phyloP scores from a whole-genome alignment of 768 basidiomycete genomes.

The Trametes maxima region DNA sequence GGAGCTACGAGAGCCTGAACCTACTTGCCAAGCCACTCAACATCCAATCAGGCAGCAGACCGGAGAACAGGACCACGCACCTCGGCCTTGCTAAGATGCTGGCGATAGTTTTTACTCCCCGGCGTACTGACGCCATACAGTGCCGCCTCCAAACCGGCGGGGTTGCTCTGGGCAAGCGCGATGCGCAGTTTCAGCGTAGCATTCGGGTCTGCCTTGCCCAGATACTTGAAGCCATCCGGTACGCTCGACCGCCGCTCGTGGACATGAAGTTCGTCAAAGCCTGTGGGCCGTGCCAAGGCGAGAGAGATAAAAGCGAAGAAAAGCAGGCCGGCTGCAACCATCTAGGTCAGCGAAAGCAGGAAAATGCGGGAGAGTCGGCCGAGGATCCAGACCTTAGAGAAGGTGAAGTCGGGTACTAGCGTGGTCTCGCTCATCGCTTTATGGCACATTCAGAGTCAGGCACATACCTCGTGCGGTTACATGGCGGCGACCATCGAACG shows the following conservation, averaged over 20 bases:
- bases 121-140: conserved; percentile 38
- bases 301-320: conserved; percentile 21
- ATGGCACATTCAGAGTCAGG: neutral
- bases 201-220: conserved; percentile 32
- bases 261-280: conserved; percentile 23
- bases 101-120: conserved; percentile 32
- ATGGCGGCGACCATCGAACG: neutral
- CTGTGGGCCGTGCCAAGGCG: conserved; percentile 25
- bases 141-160: conserved; percentile 36
- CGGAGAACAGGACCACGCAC: conserved; percentile 19
- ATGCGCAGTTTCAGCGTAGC: conserved; percentile 36
- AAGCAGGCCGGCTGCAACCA: conserved; percentile 20
- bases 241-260: conserved; percentile 32
- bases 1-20: conserved; percentile 46
- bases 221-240: conserved; percentile 34
- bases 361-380: too few species aligned
- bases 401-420: neutral
- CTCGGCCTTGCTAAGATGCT: conserved; percentile 38
- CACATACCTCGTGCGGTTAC: neutral
- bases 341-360: conserved; percentile 1
- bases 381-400: neutral
- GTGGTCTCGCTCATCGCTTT: neutral
- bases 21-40: neutral
- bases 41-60: too few species aligned
- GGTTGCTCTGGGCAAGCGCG: conserved; percentile 36